Evolutionary conservation across 306 rosid species (phyloP).

Genomic region (Prunus salicina): DNA sequence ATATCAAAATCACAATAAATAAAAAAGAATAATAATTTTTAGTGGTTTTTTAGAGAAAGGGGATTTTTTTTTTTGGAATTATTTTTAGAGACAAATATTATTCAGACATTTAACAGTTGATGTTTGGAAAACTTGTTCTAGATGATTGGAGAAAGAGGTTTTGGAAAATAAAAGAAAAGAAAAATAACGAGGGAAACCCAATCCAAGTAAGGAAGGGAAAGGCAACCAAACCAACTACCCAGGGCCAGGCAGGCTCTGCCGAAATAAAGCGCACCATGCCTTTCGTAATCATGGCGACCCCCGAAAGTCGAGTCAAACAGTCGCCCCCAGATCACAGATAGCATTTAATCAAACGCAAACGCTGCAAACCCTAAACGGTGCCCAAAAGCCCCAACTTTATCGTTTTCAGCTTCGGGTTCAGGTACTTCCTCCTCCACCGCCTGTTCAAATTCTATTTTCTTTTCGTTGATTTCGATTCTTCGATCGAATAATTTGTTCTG

Average conservation of each 20-base stretch:
- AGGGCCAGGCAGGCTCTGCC: neutral
- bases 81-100: too few species aligned
- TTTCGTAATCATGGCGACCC: conserved; percentile 5
- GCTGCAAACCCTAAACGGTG: neutral
- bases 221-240: neutral
- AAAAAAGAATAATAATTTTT: too few species aligned
- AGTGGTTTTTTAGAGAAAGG: too few species aligned
- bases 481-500: neutral
- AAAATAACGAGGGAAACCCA: neutral
- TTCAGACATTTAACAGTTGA: neutral
- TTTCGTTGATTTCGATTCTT: neutral
- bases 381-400: neutral
- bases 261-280: neutral
- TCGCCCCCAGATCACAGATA: neutral
- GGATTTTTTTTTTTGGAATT: too few species aligned
- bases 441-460: neutral
- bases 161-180: neutral
- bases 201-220: neutral
- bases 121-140: neutral
- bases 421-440: conserved; percentile 3
- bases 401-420: neutral
- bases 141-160: neutral
- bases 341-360: neutral
- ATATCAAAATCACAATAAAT: too few species aligned
- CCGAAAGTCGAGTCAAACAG: neutral